A percentile compares a stretch with the other conserved stretches of the same genome.
phyloP scores from a whole-genome alignment of 164 flowering plant species.

The Kalanchoe fedtschenkoi region DNA sequence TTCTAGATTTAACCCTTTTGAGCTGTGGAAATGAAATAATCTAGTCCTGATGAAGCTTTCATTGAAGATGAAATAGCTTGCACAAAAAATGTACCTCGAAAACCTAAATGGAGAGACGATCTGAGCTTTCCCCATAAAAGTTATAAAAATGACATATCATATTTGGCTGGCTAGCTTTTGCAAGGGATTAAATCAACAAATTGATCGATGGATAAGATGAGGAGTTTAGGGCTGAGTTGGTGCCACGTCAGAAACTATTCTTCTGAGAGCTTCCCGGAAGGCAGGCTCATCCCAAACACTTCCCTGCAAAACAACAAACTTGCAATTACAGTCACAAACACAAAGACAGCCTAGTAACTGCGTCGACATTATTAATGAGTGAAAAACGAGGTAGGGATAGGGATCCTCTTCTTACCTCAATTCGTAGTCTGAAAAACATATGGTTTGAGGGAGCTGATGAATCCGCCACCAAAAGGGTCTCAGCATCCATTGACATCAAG shows the following conservation, averaged over 20 bases:
- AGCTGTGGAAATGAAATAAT: no score
- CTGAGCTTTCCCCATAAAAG: no score
- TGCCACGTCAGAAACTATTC: not conserved
- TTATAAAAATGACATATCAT: no score
- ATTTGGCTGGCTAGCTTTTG: no score
- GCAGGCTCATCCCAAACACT: slow-evolving; percentile 6
- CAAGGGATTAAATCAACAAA: no score
- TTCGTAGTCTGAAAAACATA: not conserved
- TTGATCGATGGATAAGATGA: no score
- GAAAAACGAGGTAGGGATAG: not conserved
- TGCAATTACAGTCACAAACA: not conserved
- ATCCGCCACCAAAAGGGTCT: not conserved
- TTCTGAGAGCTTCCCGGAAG: slow-evolving; percentile 7
- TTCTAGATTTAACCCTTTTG: no score
- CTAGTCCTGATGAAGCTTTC: no score
- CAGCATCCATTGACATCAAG: slow-evolving; percentile 7
- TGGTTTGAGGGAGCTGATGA: not conserved
- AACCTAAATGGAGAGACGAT: no score
- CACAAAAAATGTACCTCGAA: no score
- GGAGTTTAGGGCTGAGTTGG: slow-evolving; percentile 4
- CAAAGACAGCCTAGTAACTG: no score
- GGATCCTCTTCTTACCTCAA: not conserved
- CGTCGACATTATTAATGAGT: not conserved
- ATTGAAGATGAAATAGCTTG: no score
- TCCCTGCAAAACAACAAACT: slow-evolving; percentile 1